Evolutionary conservation across 768 basidiomycete genomes (phyloP), one percentile per base, ranked within the genome.

Genomic region (Leucocoprinus sp.): DNA sequence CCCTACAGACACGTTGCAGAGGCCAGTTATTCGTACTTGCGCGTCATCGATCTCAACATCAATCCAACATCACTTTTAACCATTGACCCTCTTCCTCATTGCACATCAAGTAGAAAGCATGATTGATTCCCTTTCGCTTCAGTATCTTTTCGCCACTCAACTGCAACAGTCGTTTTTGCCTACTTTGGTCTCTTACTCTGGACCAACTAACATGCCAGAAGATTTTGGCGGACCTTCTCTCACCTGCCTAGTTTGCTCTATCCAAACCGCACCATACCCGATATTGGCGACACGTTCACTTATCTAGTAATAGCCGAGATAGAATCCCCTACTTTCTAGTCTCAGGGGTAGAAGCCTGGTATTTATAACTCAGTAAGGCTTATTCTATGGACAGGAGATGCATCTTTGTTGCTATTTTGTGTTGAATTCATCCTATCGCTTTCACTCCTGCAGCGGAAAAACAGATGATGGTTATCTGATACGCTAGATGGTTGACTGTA

Each of bases 171-270:
- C 14, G 14, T 42, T n/a, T 41, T 34, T 26, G 22, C 36, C 33
- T 28, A 14, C 18, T 27, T 22, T 33, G 21, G 29, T 48, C 46
- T 36, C 18, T 35, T 36, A 41, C 33, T 15, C 39, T 48, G 46
- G 46, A 41, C 39, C 40, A 42, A 26, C 12, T 17, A 26, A 26
- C 26, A 43, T 21, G 15, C 17, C 43, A 15, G 14, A 12, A 8
- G 31, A 31, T 8, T 9, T 22, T 33, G 41, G 12, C 18, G 33
- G n/a, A 34, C 24, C 39, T 40, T 41, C 34, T 47, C 19, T 31
- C 7, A 27, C 18, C 5, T 28, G 24, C 37, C 27, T 37, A 40
- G 24, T 14, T 26, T 40, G 33, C 24, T 34, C 17, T 37, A 19
- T 29, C 26, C 34, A 15, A 14, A 28, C 34, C 46, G 39, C 34